Conservation (phyloP, 305 asterid genomes). For the Fraxinus velutina region DNA sequence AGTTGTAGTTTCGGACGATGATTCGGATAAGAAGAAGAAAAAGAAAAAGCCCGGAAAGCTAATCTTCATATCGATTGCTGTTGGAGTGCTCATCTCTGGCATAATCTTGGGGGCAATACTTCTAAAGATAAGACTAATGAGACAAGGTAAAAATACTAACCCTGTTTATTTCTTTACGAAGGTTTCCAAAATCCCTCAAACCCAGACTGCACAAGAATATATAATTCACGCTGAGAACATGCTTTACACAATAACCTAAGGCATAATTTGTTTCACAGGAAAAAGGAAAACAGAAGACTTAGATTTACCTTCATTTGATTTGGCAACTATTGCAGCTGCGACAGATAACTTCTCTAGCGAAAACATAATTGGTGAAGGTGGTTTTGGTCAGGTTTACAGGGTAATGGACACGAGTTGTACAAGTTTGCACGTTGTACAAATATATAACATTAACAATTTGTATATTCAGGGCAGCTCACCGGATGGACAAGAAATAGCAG, state of each 20-base stretch:
- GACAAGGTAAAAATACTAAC: constrained; percentile 10
- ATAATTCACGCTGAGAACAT: background rate
- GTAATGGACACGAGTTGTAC: background rate
- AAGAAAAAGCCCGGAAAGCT: constrained; percentile 1
- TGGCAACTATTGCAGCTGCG: background rate
- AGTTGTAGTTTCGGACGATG: background rate
- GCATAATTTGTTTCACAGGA: background rate
- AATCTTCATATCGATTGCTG: constrained; percentile 8
- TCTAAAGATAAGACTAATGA: constrained; percentile 3
- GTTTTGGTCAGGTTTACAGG: background rate
- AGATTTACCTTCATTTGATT: background rate
- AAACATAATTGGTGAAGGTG: constrained; percentile 1
- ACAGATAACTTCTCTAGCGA: background rate
- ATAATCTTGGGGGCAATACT: constrained; percentile 14
- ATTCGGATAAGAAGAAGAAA: constrained; percentile 15
- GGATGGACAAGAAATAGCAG: constrained; percentile 19
- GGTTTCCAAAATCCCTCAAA: background rate
- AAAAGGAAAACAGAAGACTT: background rate
- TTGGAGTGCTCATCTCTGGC: constrained; percentile 23
- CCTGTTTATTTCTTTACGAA: background rate
- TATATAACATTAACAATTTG: background rate
- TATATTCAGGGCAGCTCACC: constrained; percentile 22
- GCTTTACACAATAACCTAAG: background rate
- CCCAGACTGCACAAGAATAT: background rate
- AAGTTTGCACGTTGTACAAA: background rate